Conservation (phyloP, 352 stramenopile genomes). For the Globisporangium echinulatum region DNA sequence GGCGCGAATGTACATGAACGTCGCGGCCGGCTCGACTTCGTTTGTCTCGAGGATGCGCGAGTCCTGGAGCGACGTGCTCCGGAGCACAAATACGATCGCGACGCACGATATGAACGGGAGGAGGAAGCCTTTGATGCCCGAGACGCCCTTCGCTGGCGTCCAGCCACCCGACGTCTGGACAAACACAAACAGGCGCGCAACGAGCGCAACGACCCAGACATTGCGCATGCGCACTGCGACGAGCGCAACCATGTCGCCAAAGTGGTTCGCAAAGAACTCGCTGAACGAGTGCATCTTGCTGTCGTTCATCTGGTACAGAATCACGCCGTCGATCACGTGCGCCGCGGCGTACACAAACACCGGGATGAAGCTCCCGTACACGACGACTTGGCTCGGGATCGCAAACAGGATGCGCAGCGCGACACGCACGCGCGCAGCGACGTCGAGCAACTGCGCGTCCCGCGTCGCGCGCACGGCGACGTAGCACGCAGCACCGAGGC, state of each 20-base stretch:
- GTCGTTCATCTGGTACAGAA: constrained; percentile 47
- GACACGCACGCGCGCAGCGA: constrained; percentile 4
- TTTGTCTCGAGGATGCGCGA: constrained; percentile 47
- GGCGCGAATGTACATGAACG: constrained; percentile 50
- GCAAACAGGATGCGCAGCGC: constrained; percentile 35
- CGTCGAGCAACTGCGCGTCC: constrained; percentile 4
- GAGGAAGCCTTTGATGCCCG: constrained; percentile 32
- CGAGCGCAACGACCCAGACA: constrained; percentile 37
- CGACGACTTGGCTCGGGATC: constrained; percentile 39
- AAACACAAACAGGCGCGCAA: constrained; percentile 36
- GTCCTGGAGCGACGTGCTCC: constrained; percentile 20
- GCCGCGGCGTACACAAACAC: constrained; percentile 40
- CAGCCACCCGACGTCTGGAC: constrained; percentile 43
- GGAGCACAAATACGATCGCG: constrained; percentile 17
- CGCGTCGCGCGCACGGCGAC: constrained; percentile 15
- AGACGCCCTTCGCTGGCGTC: constrained; percentile 39
- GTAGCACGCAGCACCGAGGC: constrained; percentile 26
- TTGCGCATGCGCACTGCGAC: constrained; percentile 44
- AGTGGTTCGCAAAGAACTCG: constrained; percentile 23
- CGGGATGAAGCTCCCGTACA: constrained; percentile 47
- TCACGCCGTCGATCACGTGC: constrained; percentile 42
- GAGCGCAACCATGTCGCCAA: constrained; percentile 27
- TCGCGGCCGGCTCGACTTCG: constrained; percentile 37
- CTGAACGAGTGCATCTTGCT: constrained; percentile 23
- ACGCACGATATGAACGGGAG: constrained; percentile 26